Conservation (phyloP, 306 rosid genomes). For the Mimosa pudica region DNA sequence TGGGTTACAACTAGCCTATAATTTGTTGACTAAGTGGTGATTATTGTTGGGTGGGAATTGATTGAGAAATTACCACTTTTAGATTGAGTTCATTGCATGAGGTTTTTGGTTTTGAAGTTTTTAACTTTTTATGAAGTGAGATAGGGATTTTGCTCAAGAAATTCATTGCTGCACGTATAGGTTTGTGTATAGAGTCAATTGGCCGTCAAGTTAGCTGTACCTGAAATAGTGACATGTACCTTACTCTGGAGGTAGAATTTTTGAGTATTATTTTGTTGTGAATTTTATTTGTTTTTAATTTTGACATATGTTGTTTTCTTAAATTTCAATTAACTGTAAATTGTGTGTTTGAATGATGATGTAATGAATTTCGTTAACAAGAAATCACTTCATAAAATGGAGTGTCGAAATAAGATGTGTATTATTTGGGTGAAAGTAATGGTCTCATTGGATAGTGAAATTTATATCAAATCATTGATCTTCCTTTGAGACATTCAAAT, state of each 20-base stretch:
- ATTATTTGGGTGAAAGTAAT: neutral
- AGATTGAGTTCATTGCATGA: slow-evolving; percentile 1
- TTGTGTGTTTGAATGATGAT: neutral
- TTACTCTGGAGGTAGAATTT: neutral
- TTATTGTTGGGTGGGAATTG: slow-evolving; percentile 56
- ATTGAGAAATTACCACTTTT: slow-evolving; percentile 44
- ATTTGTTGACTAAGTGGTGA: slow-evolving; percentile 55
- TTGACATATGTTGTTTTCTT: neutral
- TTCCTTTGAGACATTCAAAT: neutral
- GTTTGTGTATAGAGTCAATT: slow-evolving; percentile 30
- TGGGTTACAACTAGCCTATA: slow-evolving; percentile 41
- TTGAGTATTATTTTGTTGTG: neutral
- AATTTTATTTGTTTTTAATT: neutral
- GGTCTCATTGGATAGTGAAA: neutral
- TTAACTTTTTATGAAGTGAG: neutral
- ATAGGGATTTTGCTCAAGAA: neutral
- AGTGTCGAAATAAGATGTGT: neutral
- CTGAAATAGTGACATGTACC: neutral
- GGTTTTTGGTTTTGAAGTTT: neutral
- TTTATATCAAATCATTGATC: neutral
- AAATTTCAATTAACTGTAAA: neutral
- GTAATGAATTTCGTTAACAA: neutral
- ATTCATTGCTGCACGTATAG: slow-evolving; percentile 26
- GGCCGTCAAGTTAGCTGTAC: slow-evolving; percentile 44
- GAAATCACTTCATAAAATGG: neutral